Conservation (phyloP, 2,329 filamentous ascomycete species). For the Paraphoma chrysanthemicola region DNA sequence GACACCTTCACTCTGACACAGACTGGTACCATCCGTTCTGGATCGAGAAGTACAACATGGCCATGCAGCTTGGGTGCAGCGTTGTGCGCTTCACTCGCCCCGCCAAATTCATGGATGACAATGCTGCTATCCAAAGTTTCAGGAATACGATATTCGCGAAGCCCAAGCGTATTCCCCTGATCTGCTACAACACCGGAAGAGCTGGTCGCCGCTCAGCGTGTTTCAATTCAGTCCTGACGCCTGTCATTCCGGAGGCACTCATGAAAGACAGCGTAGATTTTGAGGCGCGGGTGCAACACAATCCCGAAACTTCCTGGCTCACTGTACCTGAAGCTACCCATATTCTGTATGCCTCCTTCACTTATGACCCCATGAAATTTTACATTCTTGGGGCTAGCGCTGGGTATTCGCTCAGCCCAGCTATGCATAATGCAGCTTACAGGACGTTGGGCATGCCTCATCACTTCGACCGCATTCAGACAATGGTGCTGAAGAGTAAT, state of each 20-base stretch:
- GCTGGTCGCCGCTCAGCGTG: slow-evolving; percentile 69
- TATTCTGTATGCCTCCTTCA: slow-evolving; percentile 70
- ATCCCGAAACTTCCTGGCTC: slow-evolving; percentile 56
- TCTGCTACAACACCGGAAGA: slow-evolving; percentile 69
- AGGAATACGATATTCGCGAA: slow-evolving; percentile 58
- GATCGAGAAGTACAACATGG: slow-evolving; percentile 65
- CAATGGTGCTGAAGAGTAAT: slow-evolving; percentile 62
- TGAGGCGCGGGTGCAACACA: slow-evolving; percentile 43
- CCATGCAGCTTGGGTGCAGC: slow-evolving; percentile 65
- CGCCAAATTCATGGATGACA: slow-evolving; percentile 65
- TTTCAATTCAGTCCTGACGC: slow-evolving; percentile 70
- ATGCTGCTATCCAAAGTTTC: slow-evolving; percentile 66
- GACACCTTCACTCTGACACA: slow-evolving; percentile 57
- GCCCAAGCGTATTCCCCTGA: slow-evolving; percentile 59
- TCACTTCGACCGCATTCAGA: slow-evolving; percentile 68
- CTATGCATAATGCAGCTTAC: slow-evolving; percentile 77
- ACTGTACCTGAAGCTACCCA: slow-evolving; percentile 69
- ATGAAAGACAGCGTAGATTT: slow-evolving; percentile 45
- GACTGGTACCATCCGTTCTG: slow-evolving; percentile 66
- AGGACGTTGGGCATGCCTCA: slow-evolving; percentile 72
- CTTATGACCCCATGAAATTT: slow-evolving; percentile 73
- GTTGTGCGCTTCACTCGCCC: slow-evolving; percentile 67
- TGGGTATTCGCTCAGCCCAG: slow-evolving; percentile 76
- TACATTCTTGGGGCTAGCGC: slow-evolving; percentile 77
- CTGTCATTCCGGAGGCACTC: slow-evolving; percentile 61